A percentile compares a stretch with the other conserved stretches of the same genome.
These are phyloP conservation scores for Eucalyptus albens DNA, from an alignment of 345 rosid species.

Conservation along the genomic window DNA sequence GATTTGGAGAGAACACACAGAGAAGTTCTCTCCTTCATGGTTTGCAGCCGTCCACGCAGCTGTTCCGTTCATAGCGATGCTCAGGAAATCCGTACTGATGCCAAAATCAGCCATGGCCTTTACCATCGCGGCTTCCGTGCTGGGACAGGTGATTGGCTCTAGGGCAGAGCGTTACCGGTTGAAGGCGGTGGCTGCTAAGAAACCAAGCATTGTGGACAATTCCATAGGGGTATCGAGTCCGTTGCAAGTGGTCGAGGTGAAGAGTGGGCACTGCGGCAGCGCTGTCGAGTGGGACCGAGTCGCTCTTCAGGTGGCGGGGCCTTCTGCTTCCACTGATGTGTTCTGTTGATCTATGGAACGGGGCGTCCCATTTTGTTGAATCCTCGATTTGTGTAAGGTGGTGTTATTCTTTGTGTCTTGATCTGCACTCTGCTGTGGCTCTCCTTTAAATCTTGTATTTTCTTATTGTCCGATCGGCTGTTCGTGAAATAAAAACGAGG, in stretches of 20 bases:
- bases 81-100: constrained; percentile 86
- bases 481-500: background rate
- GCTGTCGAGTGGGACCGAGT: constrained; percentile 23
- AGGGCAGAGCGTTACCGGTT: constrained; percentile 86
- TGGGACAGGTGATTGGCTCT: constrained; percentile 94
- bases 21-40: constrained; percentile 80
- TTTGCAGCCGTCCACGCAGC: constrained; percentile 90
- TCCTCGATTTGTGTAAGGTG: background rate
- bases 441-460: background rate
- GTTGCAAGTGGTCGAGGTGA: background rate
- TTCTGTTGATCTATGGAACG: constrained; percentile 9
- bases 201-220: constrained; percentile 2
- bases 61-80: constrained; percentile 88
- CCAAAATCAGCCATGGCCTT: constrained; percentile 93
- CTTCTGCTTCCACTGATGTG: constrained; percentile 24
- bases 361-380: background rate
- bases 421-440: background rate
- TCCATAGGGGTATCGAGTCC: background rate
- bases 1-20: constrained; percentile 92
- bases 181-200: constrained; percentile 38
- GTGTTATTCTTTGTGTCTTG: background rate
- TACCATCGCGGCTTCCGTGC: constrained; percentile 77
- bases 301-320: constrained; percentile 16
- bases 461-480: background rate
- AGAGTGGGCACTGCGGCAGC: constrained; percentile 11